Evolutionary conservation across 139 green algal genomes (phyloP).

Genomic region (Coccomyxa sp.): DNA sequence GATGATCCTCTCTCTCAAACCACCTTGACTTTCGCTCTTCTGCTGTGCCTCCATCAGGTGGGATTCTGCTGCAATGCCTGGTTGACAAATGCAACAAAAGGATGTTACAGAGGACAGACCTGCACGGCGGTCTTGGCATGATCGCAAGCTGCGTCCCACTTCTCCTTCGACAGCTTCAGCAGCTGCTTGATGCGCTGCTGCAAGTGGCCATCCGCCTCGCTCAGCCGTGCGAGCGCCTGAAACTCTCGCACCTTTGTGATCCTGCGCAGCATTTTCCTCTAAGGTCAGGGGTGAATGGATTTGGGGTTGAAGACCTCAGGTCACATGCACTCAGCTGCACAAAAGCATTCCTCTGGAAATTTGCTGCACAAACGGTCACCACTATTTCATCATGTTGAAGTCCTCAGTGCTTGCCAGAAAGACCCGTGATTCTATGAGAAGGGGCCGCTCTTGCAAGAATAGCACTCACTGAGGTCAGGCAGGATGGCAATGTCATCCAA

Average conservation of each 20-base stretch:
- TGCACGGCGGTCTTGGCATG: conserved; percentile 34
- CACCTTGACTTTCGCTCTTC: neutral
- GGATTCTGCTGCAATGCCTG: too few species aligned
- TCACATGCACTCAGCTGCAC: neutral
- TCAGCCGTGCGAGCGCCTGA: conserved; percentile 19
- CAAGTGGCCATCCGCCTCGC: conserved; percentile 25
- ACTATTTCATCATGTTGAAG: too few species aligned
- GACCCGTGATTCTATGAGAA: too few species aligned
- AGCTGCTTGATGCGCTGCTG: conserved; percentile 35
- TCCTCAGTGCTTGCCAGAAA: too few species aligned
- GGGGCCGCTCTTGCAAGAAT: too few species aligned
- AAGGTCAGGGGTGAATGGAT: neutral
- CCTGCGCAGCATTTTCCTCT: conserved; percentile 6
- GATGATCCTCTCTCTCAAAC: neutral
- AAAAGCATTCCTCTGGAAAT: too few species aligned
- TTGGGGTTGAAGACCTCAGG: too few species aligned
- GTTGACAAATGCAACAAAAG: too few species aligned
- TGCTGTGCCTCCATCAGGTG: too few species aligned
- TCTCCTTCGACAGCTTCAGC: conserved; percentile 38
- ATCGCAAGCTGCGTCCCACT: conserved; percentile 32
- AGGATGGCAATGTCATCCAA: too few species aligned
- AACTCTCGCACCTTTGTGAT: conserved; percentile 32
- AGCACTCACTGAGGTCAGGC: too few species aligned
- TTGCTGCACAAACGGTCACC: too few species aligned
- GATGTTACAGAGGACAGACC: neutral